phyloP scores from a whole-genome alignment of 2,329 filamentous ascomycete species.

The Colletotrichum godetiae region DNA sequence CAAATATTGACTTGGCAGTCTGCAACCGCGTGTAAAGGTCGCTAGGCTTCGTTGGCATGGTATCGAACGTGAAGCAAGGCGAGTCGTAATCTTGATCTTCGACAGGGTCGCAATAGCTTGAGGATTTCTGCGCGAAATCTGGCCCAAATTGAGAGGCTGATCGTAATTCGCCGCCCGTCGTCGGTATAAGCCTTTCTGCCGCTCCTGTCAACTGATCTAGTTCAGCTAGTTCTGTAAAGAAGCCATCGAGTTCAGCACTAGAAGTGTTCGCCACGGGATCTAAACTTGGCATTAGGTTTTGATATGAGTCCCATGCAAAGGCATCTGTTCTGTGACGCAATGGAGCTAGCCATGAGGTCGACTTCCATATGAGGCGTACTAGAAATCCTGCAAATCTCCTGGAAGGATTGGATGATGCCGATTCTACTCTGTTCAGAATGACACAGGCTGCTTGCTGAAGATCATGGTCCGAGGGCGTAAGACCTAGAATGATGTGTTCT shows the following conservation, averaged over 20 bases:
- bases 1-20: conserved; percentile 13
- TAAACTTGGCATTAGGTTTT: neutral
- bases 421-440: conserved; percentile 28
- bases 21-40: conserved; percentile 18
- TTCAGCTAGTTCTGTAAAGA: neutral
- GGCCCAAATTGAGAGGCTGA: neutral
- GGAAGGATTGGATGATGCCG: conserved; percentile 24
- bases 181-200: neutral
- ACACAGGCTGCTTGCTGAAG: conserved; percentile 37
- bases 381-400: conserved; percentile 25
- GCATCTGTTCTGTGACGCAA: conserved; percentile 8
- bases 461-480: conserved; percentile 30
- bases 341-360: conserved; percentile 16
- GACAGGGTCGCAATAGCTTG: neutral
- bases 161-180: neutral
- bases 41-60: neutral
- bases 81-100: neutral
- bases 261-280: neutral
- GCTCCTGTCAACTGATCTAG: neutral
- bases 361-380: conserved; percentile 13
- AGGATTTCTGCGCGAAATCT: neutral
- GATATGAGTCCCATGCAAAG: neutral
- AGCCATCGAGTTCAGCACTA: neutral
- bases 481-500: conserved; percentile 15
- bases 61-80: neutral